Conservation (phyloP, 2,329 filamentous ascomycete species). For the Alternaria metachromatica region DNA sequence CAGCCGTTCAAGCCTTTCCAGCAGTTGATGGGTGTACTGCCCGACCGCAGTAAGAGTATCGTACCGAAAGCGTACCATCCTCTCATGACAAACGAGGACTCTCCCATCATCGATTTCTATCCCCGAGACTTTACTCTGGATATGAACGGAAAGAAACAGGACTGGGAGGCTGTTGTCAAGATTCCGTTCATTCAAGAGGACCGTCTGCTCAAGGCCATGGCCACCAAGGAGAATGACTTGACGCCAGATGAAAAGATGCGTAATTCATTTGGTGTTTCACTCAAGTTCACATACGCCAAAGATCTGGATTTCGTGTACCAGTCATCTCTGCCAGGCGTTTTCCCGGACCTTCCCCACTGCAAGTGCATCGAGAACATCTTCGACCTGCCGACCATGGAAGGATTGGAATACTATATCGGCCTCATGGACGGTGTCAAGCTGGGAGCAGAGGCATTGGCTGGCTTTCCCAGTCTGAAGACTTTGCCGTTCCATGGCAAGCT, state of each 20-base stretch:
- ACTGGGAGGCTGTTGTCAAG: constrained; percentile 99
- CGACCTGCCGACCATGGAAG: constrained; percentile 90
- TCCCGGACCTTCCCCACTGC: constrained; percentile 86
- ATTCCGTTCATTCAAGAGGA: constrained; percentile 98
- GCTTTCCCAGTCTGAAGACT: constrained; percentile 89
- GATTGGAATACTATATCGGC: constrained; percentile 82
- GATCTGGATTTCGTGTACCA: constrained; percentile 82
- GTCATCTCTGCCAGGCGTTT: constrained; percentile 85
- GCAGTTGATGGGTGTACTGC: constrained; percentile 97
- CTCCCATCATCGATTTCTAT: constrained; percentile 97
- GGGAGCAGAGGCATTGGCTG: constrained; percentile 82
- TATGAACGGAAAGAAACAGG: constrained; percentile 99
- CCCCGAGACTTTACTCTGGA: constrained; percentile 95
- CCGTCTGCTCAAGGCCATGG: constrained; percentile 84
- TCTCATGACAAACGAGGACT: constrained; percentile 88
- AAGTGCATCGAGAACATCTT: constrained; percentile 96
- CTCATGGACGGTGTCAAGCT: constrained; percentile 84
- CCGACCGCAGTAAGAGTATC: constrained; percentile 96
- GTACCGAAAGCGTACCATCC: constrained; percentile 87
- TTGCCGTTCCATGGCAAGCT: constrained; percentile 82
- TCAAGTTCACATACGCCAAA: constrained; percentile 89
- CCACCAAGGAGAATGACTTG: constrained; percentile 79
- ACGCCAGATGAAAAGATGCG: constrained; percentile 77
- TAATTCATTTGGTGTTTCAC: constrained; percentile 88
- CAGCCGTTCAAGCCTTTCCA: constrained; percentile 95